phyloP scores from a whole-genome alignment of 2,329 filamentous ascomycete species.

The Colletotrichum musicola region DNA sequence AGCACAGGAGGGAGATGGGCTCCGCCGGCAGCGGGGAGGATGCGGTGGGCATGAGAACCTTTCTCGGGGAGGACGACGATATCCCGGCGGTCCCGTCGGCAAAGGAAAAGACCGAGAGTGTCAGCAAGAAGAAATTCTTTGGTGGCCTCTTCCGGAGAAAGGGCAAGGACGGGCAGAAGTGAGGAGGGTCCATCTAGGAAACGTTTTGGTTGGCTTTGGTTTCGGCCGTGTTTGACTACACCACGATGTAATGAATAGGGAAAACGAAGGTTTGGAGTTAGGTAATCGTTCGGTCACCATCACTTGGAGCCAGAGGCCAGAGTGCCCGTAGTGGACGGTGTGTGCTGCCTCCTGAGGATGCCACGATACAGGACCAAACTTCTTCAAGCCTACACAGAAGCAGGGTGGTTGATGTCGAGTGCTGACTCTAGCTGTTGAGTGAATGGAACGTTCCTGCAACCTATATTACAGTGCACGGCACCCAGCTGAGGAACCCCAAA shows the following conservation, averaged over 20 bases:
- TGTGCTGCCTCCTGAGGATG: too few relatives aligned
- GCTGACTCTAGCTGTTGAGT: too few relatives aligned
- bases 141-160: constrained; percentile 23
- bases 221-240: constrained; percentile 10
- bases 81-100: not conserved
- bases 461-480: too few relatives aligned
- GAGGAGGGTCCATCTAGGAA: not conserved
- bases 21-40: constrained; percentile 13
- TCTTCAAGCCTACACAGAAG: too few relatives aligned
- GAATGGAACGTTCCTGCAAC: too few relatives aligned
- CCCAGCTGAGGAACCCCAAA: too few relatives aligned
- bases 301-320: too few relatives aligned
- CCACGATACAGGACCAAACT: too few relatives aligned
- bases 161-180: constrained; percentile 25
- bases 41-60: constrained; percentile 29
- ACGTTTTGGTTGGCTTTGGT: not conserved
- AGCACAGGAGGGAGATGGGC: constrained; percentile 10
- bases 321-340: too few relatives aligned
- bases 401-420: too few relatives aligned
- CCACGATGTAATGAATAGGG: constrained; percentile 15
- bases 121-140: constrained; percentile 31
- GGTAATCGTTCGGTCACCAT: not conserved
- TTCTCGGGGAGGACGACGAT: constrained; percentile 17
- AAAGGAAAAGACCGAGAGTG: not conserved
- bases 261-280: not conserved